A percentile compares a stretch with the other conserved stretches of the same genome.
phyloP scores from a whole-genome alignment of 2,329 filamentous ascomycete species.

The Neurospora sp. region DNA sequence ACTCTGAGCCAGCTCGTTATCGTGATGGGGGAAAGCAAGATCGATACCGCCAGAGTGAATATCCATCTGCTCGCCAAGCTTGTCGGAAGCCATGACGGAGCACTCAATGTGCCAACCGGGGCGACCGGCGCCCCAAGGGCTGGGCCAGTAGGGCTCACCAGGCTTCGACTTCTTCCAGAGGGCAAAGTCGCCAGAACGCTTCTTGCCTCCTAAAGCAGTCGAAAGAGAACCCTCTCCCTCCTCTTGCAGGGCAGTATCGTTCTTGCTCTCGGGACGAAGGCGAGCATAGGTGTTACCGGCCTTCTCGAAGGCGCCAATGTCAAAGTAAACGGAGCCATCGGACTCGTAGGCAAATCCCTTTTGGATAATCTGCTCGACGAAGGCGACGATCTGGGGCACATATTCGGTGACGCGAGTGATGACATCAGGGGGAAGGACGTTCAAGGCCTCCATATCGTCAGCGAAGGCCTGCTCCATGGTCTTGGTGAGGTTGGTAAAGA shows the following conservation, averaged over 20 bases:
- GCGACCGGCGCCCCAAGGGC: constrained; percentile 75
- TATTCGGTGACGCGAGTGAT: constrained; percentile 90
- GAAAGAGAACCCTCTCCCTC: constrained; percentile 82
- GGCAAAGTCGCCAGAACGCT: constrained; percentile 73
- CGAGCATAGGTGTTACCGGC: constrained; percentile 78
- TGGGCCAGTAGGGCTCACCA: constrained; percentile 84
- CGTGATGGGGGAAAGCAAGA: constrained; percentile 82
- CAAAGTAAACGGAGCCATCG: constrained; percentile 89
- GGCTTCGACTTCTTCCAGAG: constrained; percentile 84
- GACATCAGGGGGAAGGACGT: constrained; percentile 72
- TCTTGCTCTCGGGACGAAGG: constrained; percentile 74
- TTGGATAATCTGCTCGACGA: constrained; percentile 70
- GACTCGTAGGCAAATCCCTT: constrained; percentile 77
- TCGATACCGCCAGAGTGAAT: constrained; percentile 91
- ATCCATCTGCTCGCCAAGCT: constrained; percentile 78
- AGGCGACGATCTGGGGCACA: constrained; percentile 74
- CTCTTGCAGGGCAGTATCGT: constrained; percentile 71
- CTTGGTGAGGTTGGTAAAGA: constrained; percentile 79
- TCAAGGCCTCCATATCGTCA: constrained; percentile 77
- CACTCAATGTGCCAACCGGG: constrained; percentile 98
- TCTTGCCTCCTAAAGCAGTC: constrained; percentile 55
- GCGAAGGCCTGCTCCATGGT: constrained; percentile 83
- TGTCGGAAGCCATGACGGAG: constrained; percentile 86
- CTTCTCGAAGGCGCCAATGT: constrained; percentile 76
- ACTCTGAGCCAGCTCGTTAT: constrained; percentile 84